Base-by-base conservation (phyloP, 1,284 basidiomycete species). In the Trametes polyzona region DNA sequence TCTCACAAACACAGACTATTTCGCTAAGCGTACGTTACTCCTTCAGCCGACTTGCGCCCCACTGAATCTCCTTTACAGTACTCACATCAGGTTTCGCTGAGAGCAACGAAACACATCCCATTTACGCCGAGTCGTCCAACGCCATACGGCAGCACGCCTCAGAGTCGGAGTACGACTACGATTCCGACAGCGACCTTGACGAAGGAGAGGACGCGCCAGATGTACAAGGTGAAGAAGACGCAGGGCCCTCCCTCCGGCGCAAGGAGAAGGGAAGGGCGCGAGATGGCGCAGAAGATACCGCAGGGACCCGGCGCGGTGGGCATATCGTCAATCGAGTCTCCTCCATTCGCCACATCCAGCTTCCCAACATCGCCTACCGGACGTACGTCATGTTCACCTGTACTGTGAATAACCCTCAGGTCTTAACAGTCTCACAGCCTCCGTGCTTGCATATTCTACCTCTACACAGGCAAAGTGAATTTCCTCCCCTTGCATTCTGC, bases 181-280 rank as follows among this genome's bases (percentile, higher is more conserved):
- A 66, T 10, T 62, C 63, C 1, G 68, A 69, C 32, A 69, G 68
- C 50, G 68, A 69, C 46, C 61, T 69, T 2, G 67, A 68, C 16
- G 64, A 67, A 14, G 55, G 47, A n/a, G 65, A 67, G 29, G 58
- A 61, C 3, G 23, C 10, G 10, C 42, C 21, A 23, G 26, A 17
- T 39, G 14, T 12, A 4, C 17, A 39, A 17, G n/a, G 4, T 39
- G 53, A 57, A 17, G 40, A 35, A 11, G 33, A 35, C 12, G 11
- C 33, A 4, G n/a, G n/a, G n/a, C n/a, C n/a, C n/a, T n/a, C n/a
- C n/a, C n/a, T n/a, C n/a, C n/a, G n/a, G n/a, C 2, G 23, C 12
- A 41, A 41, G 11, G 40, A 24, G 10, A 41, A 41, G 23, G 3
- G 21, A 12, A 27, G 17, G 41, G 24, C n/a, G n/a, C n/a, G n/a